Evolutionary conservation across 352 stramenopile genomes (phyloP), one percentile per base, ranked within the genome.

Genomic region (Phytophthora constricta): DNA sequence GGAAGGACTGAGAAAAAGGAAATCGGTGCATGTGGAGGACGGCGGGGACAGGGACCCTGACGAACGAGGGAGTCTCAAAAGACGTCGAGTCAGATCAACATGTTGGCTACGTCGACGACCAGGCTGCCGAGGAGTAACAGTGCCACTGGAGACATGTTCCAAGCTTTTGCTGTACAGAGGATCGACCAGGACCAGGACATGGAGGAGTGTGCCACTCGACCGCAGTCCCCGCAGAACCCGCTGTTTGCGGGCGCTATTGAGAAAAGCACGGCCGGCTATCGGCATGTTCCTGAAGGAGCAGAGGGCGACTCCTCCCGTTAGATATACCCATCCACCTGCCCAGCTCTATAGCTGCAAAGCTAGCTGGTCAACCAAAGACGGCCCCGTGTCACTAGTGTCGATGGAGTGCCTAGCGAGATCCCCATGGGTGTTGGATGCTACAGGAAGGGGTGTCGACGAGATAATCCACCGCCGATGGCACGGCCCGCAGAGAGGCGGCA

Each of bases 1-100:
- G 1, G 84, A 92, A 60, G 85, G 87, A 5, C 62, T 93, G 43
- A 76, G 83, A 13, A 95, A 95, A 68, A 82, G 87, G 47, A 94
- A 94, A 68, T 92, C 82, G 27, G 65, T 81, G 20, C 77, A 90
- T 56, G 77, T 92, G 33, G 76, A 84, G n/a, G 71, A 72, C 43
- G 51, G 59, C 19, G 47, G 72, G 8, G 70, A 76, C 16, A 46
- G 17, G 20, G 61, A 50, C 2, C 57, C 60, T 0, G 61, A 61
- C 16, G 42, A 68, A 47, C 61, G 77, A 17, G 59, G 20, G 25
- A 82, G 70, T 37, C 60, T 93, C n/a, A 91, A 91, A 89, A 89
- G 64, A 80, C 76, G 26, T 90, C 77, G 27, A 93, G 84, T 63
- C 77, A 90, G 41, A 74, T 89, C 22, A 91, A 88, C 56, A 72